Evolutionary conservation across 208 protist species (phyloP).

Genomic region (Leishmania martiniquensis): DNA sequence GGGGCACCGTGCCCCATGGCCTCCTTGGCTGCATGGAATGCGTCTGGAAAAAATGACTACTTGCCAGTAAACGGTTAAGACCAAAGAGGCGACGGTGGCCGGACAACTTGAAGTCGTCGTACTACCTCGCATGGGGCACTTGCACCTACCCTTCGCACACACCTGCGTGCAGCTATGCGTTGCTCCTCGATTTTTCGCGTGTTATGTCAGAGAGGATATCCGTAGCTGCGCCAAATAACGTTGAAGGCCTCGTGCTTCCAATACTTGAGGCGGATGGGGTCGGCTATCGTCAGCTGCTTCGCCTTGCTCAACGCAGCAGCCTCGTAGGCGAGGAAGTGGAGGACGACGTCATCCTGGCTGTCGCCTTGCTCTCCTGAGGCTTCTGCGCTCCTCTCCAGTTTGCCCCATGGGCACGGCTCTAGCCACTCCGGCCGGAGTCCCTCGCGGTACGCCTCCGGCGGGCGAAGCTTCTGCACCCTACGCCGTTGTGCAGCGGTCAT

Average conservation of each 20-base stretch:
- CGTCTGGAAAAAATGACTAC: not conserved
- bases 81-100: too few species aligned
- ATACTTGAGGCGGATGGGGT: slow-evolving; percentile 74
- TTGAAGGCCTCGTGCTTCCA: slow-evolving; percentile 64
- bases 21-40: not conserved
- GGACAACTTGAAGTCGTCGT: not conserved
- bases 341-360: not conserved
- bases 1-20: not conserved
- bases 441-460: slow-evolving; percentile 43
- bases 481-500: slow-evolving; percentile 31
- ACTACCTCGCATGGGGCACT: not conserved
- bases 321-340: slow-evolving; percentile 52
- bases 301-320: slow-evolving; percentile 53
- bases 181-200: not conserved
- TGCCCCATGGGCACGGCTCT: slow-evolving; percentile 11
- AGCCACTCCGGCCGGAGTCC: slow-evolving; percentile 34
- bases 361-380: not conserved
- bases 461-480: slow-evolving; percentile 27
- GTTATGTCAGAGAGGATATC: slow-evolving; percentile 1
- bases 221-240: slow-evolving; percentile 66
- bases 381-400: not conserved
- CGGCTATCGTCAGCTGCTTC: slow-evolving; percentile 49
- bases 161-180: not conserved
- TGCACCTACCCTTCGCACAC: not conserved
- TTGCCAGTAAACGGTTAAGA: too few species aligned